Evolutionary conservation across 345 rosid species (phyloP).

Genomic region (Passiflora organensis): DNA sequence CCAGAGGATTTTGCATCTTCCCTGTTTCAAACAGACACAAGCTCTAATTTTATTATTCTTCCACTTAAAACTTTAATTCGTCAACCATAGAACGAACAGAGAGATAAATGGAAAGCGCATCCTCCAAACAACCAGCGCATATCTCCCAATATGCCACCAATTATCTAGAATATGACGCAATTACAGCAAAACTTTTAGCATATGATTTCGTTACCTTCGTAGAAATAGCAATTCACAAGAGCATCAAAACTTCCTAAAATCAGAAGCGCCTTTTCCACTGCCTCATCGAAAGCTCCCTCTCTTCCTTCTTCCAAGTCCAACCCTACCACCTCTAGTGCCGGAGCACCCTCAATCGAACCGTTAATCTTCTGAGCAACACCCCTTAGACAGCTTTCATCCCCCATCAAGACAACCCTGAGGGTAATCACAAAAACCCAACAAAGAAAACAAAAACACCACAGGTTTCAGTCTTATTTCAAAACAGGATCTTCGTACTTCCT

Average conservation of each 20-base stretch:
- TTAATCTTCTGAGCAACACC: slow-evolving; percentile 36
- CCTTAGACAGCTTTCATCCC: slow-evolving; percentile 49
- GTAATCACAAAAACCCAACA: neutral
- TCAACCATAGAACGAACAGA: too few species aligned
- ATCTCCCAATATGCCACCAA: too few species aligned
- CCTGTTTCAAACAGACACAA: slow-evolving; percentile 36
- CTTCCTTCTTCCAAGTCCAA: slow-evolving; percentile 72
- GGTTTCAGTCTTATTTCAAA: neutral
- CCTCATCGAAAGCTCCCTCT: slow-evolving; percentile 51
- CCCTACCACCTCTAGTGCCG: slow-evolving; percentile 50
- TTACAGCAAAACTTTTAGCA: too few species aligned
- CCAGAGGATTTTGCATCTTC: slow-evolving; percentile 59
- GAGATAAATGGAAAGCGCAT: too few species aligned
- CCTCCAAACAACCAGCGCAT: too few species aligned
- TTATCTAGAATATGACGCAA: too few species aligned
- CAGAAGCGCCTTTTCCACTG: slow-evolving; percentile 66
- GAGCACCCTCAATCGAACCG: slow-evolving; percentile 25
- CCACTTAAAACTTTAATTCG: too few species aligned
- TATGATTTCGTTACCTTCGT: slow-evolving; percentile 50
- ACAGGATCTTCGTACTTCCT: too few species aligned
- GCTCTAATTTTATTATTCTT: too few species aligned
- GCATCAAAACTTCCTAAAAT: slow-evolving; percentile 65
- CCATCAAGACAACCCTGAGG: slow-evolving; percentile 76
- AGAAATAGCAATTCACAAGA: slow-evolving; percentile 58
- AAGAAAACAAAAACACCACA: neutral